A percentile compares a stretch with the other conserved stretches of the same genome.
phyloP scores from a whole-genome alignment of 106 monocot genomes.

The Apostasia ramifera region DNA sequence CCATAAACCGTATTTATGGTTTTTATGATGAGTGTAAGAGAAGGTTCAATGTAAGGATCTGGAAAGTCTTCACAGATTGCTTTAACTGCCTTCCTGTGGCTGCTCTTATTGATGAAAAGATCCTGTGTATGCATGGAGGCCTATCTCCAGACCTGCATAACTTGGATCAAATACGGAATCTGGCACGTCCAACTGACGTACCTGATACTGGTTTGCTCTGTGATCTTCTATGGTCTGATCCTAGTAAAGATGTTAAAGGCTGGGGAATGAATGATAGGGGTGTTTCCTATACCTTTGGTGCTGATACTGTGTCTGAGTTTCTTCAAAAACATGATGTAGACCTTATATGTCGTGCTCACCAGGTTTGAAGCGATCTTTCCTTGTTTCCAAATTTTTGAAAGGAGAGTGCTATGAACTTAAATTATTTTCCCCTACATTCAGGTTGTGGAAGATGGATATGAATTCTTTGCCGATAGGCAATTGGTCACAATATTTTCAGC shows the following conservation, averaged over 20 bases:
- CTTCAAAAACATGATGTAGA: slow-evolving; percentile 39
- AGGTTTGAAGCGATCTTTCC: slow-evolving; percentile 13
- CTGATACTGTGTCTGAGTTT: slow-evolving; percentile 34
- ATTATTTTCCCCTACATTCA: not conserved
- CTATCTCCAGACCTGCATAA: slow-evolving; percentile 39
- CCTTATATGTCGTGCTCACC: slow-evolving; percentile 46
- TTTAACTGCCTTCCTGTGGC: slow-evolving; percentile 53
- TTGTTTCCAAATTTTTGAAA: not conserved
- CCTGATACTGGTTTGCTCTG: slow-evolving; percentile 42
- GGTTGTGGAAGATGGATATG: slow-evolving; percentile 42
- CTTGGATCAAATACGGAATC: slow-evolving; percentile 36
- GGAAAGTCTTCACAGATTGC: slow-evolving; percentile 41
- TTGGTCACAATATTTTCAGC: slow-evolving; percentile 44
- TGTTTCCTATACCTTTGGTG: slow-evolving; percentile 36
- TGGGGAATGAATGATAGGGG: slow-evolving; percentile 40
- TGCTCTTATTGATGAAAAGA: slow-evolving; percentile 36
- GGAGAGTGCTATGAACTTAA: not conserved
- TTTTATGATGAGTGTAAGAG: slow-evolving; percentile 53
- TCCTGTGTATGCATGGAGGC: slow-evolving; percentile 52
- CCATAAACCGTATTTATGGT: slow-evolving; percentile 34
- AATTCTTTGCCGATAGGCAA: slow-evolving; percentile 38
- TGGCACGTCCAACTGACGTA: slow-evolving; percentile 37
- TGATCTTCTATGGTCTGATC: slow-evolving; percentile 56
- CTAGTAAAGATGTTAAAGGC: slow-evolving; percentile 22
- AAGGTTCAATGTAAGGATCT: slow-evolving; percentile 31